Percentiles rank a stretch among this genome's conserved stretches.
These are phyloP conservation scores for Gautieria morchelliformis DNA, from an alignment of 768 basidiomycete genomes.

Conservation along the genomic window DNA sequence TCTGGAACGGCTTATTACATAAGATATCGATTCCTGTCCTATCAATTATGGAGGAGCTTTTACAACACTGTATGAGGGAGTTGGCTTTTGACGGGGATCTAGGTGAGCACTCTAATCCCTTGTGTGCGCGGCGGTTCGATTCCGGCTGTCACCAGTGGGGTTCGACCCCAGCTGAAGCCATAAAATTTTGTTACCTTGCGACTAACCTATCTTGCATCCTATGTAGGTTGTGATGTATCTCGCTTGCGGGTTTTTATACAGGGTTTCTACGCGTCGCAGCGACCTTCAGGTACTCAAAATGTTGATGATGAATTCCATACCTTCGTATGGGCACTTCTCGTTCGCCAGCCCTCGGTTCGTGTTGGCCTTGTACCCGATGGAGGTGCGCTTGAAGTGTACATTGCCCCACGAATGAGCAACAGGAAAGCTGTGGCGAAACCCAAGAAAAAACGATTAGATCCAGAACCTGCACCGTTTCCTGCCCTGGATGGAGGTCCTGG, in stretches of 20 bases:
- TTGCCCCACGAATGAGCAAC: constrained; percentile 67
- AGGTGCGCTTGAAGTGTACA: constrained; percentile 55
- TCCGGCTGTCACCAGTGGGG: background rate
- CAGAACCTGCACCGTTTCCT: background rate
- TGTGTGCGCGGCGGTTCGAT: constrained; percentile 6
- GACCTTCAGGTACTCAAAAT: constrained; percentile 37
- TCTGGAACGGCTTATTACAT: no score
- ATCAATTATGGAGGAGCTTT: constrained; percentile 74
- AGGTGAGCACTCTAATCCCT: constrained; percentile 44
- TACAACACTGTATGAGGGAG: constrained; percentile 78
- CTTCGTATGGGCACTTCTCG: constrained; percentile 75
- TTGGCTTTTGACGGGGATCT: constrained; percentile 86
- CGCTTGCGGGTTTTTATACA: constrained; percentile 61
- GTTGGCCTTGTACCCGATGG: constrained; percentile 64
- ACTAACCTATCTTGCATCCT: background rate
- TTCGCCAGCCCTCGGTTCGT: constrained; percentile 62
- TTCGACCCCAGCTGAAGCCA: background rate
- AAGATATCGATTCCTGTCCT: no score
- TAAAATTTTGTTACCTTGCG: background rate
- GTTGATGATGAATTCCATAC: constrained; percentile 68
- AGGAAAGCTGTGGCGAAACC: constrained; percentile 38
- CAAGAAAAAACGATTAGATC: constrained; percentile 9
- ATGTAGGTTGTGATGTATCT: constrained; percentile 62
- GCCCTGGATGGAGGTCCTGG: background rate
- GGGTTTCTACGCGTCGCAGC: constrained; percentile 48